These are phyloP conservation scores for Fusarium sp. DNA, from an alignment of 2,329 filamentous ascomycete species.

Conservation along the genomic window DNA sequence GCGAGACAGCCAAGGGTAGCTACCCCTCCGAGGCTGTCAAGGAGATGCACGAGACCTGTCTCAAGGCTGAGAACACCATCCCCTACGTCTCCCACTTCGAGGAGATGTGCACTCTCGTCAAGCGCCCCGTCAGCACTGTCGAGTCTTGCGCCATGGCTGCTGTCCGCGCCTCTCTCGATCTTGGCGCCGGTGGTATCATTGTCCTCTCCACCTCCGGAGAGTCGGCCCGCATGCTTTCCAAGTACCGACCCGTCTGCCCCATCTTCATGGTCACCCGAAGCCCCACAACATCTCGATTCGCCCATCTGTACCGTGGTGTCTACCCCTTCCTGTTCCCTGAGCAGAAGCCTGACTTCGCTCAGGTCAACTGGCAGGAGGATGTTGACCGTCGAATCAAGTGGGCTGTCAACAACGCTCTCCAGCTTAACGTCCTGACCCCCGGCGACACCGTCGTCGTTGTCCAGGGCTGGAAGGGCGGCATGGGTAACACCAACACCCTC, in stretches of 20 bases:
- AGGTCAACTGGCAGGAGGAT: slow-evolving; percentile 98
- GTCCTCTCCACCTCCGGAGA: slow-evolving; percentile 96
- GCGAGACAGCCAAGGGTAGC: slow-evolving; percentile 97
- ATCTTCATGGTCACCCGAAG: slow-evolving; percentile 99
- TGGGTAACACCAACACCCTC: slow-evolving; percentile 90
- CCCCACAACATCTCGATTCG: slow-evolving; percentile 84
- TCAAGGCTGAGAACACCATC: slow-evolving; percentile 96
- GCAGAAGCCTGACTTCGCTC: slow-evolving; percentile 92
- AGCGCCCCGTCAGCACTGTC: slow-evolving; percentile 85
- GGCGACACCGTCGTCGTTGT: slow-evolving; percentile 85
- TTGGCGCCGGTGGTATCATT: slow-evolving; percentile 95
- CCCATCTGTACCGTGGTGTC: slow-evolving; percentile 95
- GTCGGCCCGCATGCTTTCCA: slow-evolving; percentile 94
- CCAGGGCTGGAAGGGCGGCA: slow-evolving; percentile 91
- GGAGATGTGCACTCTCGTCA: slow-evolving; percentile 86
- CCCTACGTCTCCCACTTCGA: slow-evolving; percentile 97
- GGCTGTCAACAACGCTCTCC: slow-evolving; percentile 88
- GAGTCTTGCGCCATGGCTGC: slow-evolving; percentile 98
- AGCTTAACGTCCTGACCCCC: slow-evolving; percentile 79
- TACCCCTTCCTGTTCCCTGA: slow-evolving; percentile 97
- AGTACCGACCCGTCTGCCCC: slow-evolving; percentile 98
- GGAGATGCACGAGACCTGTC: slow-evolving; percentile 98
- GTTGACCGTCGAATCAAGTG: slow-evolving; percentile 98
- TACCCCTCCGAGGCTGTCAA: slow-evolving; percentile 92
- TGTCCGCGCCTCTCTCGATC: slow-evolving; percentile 93